Evolutionary conservation across 495 filamentous ascomycete species (phyloP).

Genomic region (Hypoxylon trugodes): DNA sequence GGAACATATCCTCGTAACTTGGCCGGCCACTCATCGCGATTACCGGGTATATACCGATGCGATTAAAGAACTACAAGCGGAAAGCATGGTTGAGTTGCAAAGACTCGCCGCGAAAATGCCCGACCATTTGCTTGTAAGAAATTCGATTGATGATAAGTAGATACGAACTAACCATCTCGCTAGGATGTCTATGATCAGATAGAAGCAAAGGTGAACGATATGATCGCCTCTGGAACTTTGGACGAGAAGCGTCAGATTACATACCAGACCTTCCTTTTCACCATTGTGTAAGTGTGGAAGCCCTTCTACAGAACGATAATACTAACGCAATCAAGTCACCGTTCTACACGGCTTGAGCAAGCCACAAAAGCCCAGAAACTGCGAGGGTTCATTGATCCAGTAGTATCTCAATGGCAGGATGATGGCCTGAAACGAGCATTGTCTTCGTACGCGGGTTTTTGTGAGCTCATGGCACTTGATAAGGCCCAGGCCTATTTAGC

Average conservation of each 20-base stretch:
- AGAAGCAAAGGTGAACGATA: slow-evolving; percentile 81
- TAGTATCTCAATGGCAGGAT: slow-evolving; percentile 83
- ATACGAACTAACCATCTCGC: slow-evolving; percentile 21
- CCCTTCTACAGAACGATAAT: neutral
- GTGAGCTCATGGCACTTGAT: slow-evolving; percentile 77
- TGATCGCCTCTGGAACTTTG: slow-evolving; percentile 73
- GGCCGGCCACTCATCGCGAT: slow-evolving; percentile 71
- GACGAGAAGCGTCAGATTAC: slow-evolving; percentile 75
- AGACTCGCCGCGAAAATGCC: slow-evolving; percentile 89
- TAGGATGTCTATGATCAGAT: slow-evolving; percentile 86
- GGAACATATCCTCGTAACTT: slow-evolving; percentile 86
- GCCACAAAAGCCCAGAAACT: slow-evolving; percentile 70
- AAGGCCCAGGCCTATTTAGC: slow-evolving; percentile 82
- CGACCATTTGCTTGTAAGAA: slow-evolving; percentile 77
- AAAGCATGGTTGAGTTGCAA: slow-evolving; percentile 86
- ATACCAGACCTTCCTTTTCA: slow-evolving; percentile 83
- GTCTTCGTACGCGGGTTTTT: slow-evolving; percentile 81
- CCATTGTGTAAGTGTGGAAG: slow-evolving; percentile 74
- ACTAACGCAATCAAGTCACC: slow-evolving; percentile 65
- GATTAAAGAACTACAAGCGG: slow-evolving; percentile 83
- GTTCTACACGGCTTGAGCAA: slow-evolving; percentile 76
- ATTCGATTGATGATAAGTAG: neutral
- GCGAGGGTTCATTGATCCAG: slow-evolving; percentile 75
- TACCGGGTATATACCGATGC: slow-evolving; percentile 83
- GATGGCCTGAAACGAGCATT: slow-evolving; percentile 71